Evolutionary conservation across 2,329 filamentous ascomycete genomes (phyloP), one percentile per base, ranked within the genome.

Genomic region (Botryosphaeria dothidea): DNA sequence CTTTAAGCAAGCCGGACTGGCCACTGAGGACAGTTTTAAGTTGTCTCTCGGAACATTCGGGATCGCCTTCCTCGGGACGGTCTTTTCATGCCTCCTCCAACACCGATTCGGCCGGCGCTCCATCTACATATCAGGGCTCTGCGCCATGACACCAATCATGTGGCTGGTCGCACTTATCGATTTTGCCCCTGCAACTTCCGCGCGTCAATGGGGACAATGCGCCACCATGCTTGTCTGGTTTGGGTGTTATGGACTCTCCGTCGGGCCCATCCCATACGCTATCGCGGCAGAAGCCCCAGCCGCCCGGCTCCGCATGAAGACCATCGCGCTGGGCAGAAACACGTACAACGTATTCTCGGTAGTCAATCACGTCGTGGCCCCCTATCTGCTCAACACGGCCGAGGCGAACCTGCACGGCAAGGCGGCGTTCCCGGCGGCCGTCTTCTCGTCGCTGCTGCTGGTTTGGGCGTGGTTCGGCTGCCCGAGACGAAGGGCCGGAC

Each of bases 391-490:
- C 49, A 95, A 95, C 79, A 90, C 92, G 3, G 21, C 82, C 0
- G 89, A 87, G 0, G 96, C 93, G 92, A 81, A 93, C 76, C 96
- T 92, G 92, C 84, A 87, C 66, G 94, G 93, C 77, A 94, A 87
- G 71, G 86, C 92, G 0, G 92, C 92, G 29, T 96, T 96, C 79
- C 95, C 95, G 82, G 92, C 92, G 89, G 89, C 88, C 21, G 91
- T 88, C 2, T 89, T 92, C 57, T 93, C 91, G 77, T 90, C 92
- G 78, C 78, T 88, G 64, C 93, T 91, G 79, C 86, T 92, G 70
- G 77, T 95, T 7, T 96, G 93, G 81, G 89, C 89, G 0, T 93
- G 87, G 73, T 93, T 93, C 85, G 91, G 15, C 83, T 94, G 0
- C 92, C 92, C 0, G 92, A 96, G 74, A 91, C 92, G 0, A 83